These are phyloP conservation scores for Malus hybrid DNA, from an alignment of 331 rosid species.

Conservation along the genomic window DNA sequence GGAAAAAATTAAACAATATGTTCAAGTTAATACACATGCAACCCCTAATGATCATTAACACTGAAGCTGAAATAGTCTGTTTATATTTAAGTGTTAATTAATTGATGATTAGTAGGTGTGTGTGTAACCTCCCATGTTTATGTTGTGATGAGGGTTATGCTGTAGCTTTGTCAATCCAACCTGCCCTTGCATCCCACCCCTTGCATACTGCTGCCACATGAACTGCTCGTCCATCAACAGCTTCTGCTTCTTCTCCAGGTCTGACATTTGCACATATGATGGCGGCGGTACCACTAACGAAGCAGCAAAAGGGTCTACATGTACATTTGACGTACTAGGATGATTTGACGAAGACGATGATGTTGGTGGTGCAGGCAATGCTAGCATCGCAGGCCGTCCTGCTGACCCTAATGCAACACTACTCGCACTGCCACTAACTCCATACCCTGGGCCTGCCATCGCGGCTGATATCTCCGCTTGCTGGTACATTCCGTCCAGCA, in stretches of 20 bases:
- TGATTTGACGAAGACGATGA: background rate
- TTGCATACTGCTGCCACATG: slow-evolving; percentile 81
- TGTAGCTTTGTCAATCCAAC: slow-evolving; percentile 26
- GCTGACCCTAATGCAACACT: slow-evolving; percentile 71
- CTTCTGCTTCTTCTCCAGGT: slow-evolving; percentile 80
- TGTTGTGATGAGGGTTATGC: slow-evolving; percentile 26
- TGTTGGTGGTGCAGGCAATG: slow-evolving; percentile 66
- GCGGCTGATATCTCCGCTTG: slow-evolving; percentile 28
- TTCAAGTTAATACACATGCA: background rate
- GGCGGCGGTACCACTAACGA: slow-evolving; percentile 73
- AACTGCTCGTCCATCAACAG: slow-evolving; percentile 62
- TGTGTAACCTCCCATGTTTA: slow-evolving; percentile 47
- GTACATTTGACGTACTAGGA: background rate
- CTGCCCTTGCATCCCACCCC: slow-evolving; percentile 65
- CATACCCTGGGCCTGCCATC: slow-evolving; percentile 34
- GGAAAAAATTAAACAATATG: background rate
- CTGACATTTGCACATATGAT: slow-evolving; percentile 83
- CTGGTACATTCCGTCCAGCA: slow-evolving; percentile 77
- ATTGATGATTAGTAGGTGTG: slow-evolving; percentile 28
- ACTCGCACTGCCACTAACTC: slow-evolving; percentile 68
- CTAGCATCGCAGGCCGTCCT: slow-evolving; percentile 61
- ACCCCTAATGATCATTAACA: background rate
- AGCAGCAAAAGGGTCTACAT: slow-evolving; percentile 71
- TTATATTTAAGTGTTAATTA: too few relatives aligned
- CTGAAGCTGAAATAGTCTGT: background rate